Evolutionary conservation across 2,329 filamentous ascomycete genomes (phyloP).

Genomic region (Xylariaceae sp.): DNA sequence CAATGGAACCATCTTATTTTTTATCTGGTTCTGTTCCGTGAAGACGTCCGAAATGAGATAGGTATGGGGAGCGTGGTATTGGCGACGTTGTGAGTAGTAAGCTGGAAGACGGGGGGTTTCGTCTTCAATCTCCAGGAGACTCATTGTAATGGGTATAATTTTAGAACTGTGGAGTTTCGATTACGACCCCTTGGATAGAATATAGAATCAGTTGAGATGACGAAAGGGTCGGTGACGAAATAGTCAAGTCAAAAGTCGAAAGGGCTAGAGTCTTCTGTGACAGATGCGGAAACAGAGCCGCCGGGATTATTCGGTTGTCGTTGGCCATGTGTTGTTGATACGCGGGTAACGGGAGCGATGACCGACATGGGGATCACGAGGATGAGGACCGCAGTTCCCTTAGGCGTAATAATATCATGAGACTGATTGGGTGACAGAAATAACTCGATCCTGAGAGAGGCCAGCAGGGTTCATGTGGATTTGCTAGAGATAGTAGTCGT

Average conservation of each 20-base stretch:
- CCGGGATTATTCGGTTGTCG: background rate
- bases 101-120: no score
- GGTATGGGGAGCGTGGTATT: no score
- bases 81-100: no score
- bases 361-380: no score
- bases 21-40: background rate
- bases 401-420: no score
- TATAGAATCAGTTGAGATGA: background rate
- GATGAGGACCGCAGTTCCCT: no score
- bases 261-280: background rate
- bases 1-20: background rate
- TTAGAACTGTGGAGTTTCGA: background rate
- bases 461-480: background rate
- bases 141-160: background rate
- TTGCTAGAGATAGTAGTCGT: background rate
- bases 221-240: background rate
- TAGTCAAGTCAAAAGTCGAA: background rate
- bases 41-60: no score
- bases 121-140: no score
- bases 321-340: no score
- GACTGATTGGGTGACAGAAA: no score
- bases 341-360: background rate
- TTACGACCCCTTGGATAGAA: background rate
- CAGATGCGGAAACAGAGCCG: background rate
- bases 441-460: background rate